Evolutionary conservation across 2,329 filamentous ascomycete species (phyloP).

Genomic region (Penicillium sp.): DNA sequence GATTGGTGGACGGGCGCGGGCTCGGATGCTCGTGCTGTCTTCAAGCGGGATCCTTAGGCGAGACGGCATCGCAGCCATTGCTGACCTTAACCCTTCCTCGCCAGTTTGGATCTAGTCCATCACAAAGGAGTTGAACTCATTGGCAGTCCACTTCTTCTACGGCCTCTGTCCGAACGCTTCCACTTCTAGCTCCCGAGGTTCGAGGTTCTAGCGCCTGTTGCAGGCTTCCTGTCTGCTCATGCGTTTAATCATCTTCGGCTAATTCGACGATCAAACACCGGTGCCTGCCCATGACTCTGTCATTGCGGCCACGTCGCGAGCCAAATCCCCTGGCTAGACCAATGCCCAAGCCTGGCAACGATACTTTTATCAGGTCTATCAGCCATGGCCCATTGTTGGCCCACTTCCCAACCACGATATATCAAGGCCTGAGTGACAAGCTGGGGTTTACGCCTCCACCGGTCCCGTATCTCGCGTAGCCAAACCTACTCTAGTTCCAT

Average conservation of each 20-base stretch:
- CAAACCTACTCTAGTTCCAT: conserved; percentile 21
- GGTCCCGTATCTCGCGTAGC: conserved; percentile 27
- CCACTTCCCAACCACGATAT: not conserved
- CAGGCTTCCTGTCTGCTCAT: not conserved
- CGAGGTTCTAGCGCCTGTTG: conserved; percentile 4
- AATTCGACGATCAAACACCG: conserved; percentile 3
- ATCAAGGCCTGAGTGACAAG: conserved; percentile 1
- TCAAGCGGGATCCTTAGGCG: conserved; percentile 45
- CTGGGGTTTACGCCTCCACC: conserved; percentile 7
- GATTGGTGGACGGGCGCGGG: conserved; percentile 37
- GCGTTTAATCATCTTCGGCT: not conserved
- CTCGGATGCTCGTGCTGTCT: conserved; percentile 38
- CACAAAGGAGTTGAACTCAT: not conserved
- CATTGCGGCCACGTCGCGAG: not conserved
- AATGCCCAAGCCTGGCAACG: not conserved
- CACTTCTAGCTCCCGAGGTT: conserved; percentile 4
- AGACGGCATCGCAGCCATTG: conserved; percentile 22
- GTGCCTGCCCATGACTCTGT: not conserved
- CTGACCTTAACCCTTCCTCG: conserved; percentile 3
- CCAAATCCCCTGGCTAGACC: not conserved
- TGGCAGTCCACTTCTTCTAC: not conserved
- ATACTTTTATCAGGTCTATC: not conserved
- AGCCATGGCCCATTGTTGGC: not conserved
- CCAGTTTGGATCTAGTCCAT: not conserved
- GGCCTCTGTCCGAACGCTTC: not conserved